phyloP scores from a whole-genome alignment of 2,329 filamentous ascomycete species.

The Colletotrichum sp. region DNA sequence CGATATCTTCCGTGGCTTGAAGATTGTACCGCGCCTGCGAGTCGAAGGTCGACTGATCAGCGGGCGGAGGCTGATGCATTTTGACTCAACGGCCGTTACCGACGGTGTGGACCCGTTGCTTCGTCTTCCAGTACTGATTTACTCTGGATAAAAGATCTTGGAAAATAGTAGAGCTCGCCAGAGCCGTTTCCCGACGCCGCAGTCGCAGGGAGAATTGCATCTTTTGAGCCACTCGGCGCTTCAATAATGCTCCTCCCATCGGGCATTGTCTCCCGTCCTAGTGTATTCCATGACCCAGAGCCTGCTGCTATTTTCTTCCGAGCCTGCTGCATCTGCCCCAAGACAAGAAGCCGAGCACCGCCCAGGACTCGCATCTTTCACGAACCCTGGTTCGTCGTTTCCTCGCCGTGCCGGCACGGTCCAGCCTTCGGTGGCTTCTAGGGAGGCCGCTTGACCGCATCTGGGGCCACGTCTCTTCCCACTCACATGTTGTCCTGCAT shows the following conservation, averaged over 20 bases:
- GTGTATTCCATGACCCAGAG: neutral
- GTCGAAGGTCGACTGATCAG: constrained; percentile 27
- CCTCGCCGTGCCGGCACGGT: neutral
- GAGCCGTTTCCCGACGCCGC: neutral
- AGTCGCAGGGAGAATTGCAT: neutral
- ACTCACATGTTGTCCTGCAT: neutral
- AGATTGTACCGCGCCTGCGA: constrained; percentile 34
- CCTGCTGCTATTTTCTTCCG: neutral
- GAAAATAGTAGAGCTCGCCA: neutral
- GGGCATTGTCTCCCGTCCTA: neutral
- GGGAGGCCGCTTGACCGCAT: constrained; percentile 8
- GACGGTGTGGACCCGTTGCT: neutral
- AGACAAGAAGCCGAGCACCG: neutral
- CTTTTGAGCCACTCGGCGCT: neutral
- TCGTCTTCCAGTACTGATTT: neutral
- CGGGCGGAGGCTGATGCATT: constrained; percentile 7
- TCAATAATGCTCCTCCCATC: neutral
- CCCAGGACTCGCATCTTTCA: neutral
- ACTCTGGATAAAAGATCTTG: too few species aligned
- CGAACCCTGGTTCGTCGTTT: neutral
- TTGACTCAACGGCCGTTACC: neutral
- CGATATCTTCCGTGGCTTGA: constrained; percentile 31
- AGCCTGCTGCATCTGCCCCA: neutral
- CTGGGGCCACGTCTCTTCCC: neutral
- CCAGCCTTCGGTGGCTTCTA: neutral